Evolutionary conservation across 2,329 filamentous ascomycete species (phyloP), one percentile per base, ranked within the genome.

Genomic region (Phialophora expanda): DNA sequence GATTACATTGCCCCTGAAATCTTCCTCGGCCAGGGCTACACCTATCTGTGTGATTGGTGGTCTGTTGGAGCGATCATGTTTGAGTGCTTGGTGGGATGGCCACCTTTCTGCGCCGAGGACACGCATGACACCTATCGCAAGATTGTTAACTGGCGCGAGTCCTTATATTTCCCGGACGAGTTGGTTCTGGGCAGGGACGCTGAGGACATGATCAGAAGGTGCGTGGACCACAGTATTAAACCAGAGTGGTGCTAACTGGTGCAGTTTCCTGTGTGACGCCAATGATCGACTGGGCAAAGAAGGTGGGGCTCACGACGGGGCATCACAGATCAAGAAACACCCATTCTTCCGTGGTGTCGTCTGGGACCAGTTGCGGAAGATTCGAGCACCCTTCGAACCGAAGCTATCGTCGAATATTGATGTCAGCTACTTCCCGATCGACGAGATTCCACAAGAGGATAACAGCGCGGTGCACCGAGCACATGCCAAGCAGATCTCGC

Each of bases 1-100:
- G 95, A 99, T 79, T 99, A 99, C 78, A 99, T 99, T 76, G 95
- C 95, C 0, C 95, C 95, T 2, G 95, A 99, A 78, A 98, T 99
- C 74, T 98, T 99, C 79, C 96, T 92, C 55, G 93, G 94, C 20
- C 91, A 96, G 75, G 95, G 95, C 56, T 99, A 99, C 82, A 92
- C 92, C 65, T 97, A 94, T 75, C 90, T 96, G 76, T 99, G 95
- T 78, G 95, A 99, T 83, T 99, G 95, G 95, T 99, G 95, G 95
- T 96, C 92, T 24, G 86, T 99, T 57, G 95, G 95, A 61, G 97
- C 95, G 53, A 99, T 99, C 81, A 98, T 99, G 95, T 99, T 98
- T 75, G 95, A 99, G 80, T 99, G 95, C 79, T 85, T 99, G 72
- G 93, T 99, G 68, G 95, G 95, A 74, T 99, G 95, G 95, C 95